Evolutionary conservation across 805 yeast species (phyloP).

Genomic region (Yamadazyma kitorensis): DNA sequence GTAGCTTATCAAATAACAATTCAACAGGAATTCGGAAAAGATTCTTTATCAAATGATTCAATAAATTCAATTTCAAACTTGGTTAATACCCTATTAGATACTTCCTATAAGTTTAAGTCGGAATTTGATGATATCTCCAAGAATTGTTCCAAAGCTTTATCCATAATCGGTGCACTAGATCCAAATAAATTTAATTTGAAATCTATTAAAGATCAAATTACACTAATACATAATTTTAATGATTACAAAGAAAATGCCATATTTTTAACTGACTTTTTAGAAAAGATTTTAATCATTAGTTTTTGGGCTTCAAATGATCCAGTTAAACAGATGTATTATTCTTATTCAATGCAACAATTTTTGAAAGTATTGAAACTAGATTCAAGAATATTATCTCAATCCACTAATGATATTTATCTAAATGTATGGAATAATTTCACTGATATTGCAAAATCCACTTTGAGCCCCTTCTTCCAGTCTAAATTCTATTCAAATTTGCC

Average conservation of each 20-base stretch:
- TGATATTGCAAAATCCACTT: slow-evolving; percentile 65
- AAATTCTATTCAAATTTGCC: slow-evolving; percentile 52
- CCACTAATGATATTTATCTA: slow-evolving; percentile 16
- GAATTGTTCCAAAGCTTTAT: slow-evolving; percentile 66
- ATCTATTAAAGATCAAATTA: slow-evolving; percentile 39
- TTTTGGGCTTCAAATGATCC: slow-evolving; percentile 93
- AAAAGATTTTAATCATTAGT: slow-evolving; percentile 70
- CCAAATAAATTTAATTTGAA: slow-evolving; percentile 50
- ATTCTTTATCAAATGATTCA: slow-evolving; percentile 6
- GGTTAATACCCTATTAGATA: slow-evolving; percentile 52
- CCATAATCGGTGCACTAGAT: slow-evolving; percentile 77
- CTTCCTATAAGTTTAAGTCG: slow-evolving; percentile 55
- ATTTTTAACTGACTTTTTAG: slow-evolving; percentile 64
- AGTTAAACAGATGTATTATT: slow-evolving; percentile 74
- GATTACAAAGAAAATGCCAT: slow-evolving; percentile 58
- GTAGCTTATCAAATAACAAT: slow-evolving; percentile 48
- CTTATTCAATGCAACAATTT: slow-evolving; percentile 86
- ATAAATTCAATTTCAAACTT: slow-evolving; percentile 38
- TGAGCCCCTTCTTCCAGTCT: slow-evolving; percentile 73
- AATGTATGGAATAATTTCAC: slow-evolving; percentile 63
- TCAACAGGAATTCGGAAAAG: slow-evolving; percentile 34
- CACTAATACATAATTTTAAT: slow-evolving; percentile 61
- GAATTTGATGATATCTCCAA: slow-evolving; percentile 48
- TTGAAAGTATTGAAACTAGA: slow-evolving; percentile 58
- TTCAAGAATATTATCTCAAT: not conserved